Base-by-base conservation (phyloP, 1,139 yeast genomes). In the Pichia sp. region DNA sequence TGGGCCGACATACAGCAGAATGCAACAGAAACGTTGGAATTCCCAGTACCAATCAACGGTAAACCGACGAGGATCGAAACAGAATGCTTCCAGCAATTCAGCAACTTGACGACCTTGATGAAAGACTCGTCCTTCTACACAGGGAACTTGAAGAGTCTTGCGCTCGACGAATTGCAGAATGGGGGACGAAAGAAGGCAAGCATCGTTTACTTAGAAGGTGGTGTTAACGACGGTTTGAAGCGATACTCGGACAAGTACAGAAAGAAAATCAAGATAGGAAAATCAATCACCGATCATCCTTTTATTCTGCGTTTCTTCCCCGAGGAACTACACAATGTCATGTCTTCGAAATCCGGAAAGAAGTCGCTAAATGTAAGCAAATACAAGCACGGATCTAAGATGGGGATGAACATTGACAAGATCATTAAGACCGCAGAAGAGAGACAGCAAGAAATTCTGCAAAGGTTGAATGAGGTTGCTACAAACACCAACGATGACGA, bases 221-320 rank as follows among this genome's bases (percentile, higher is more conserved):
- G 79, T 20, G 69, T 74, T 4, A 74, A 75, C 55, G 80, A 85
- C 66, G 90, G 90, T 0, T 79, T 88, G 45, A 81, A 83, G 63
- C 76, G 96, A 63, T 87, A 86, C 66, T 80, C 91, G 3, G 96
- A 88, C 67, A 77, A 76, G 64, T 88, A 85, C 67, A 76, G 86
- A 61, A 86, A 86, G 66, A 84, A 82, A 60, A 80, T 88, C 55
- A 85, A 81, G 64, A 79, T 85, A n/a, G 93, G 93, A 1, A 78
- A 86, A 55, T 84, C 95, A 3, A 80, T 87, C 17, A 87, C 85
- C 61, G 95, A 88, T 56, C 95, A 89, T 71, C 96, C 97, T 1
- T 90, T 85, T 67, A 79, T 79, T 58, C 63, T 80, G 31, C 83
- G 80, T 55, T 77, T 87, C 59, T 89, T 92, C 69, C 98, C 98